phyloP scores from a whole-genome alignment of 2,329 filamentous ascomycete species.

The Penicillium sp. region DNA sequence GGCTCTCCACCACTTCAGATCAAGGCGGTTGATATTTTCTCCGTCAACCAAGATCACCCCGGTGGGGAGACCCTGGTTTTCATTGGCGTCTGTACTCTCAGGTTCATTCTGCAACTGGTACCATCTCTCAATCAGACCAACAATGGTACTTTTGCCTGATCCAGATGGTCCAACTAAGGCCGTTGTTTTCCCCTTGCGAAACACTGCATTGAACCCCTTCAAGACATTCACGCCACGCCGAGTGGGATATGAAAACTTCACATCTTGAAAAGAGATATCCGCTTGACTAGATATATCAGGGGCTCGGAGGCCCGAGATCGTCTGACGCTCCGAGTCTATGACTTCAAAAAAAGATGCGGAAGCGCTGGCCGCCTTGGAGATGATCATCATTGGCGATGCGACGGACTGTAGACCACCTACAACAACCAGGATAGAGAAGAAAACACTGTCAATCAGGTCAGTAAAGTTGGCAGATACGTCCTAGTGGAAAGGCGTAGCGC shows the following conservation, averaged over 20 bases:
- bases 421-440: constrained; percentile 36
- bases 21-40: constrained; percentile 43
- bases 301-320: background rate
- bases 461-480: no score
- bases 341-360: constrained; percentile 33
- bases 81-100: no score
- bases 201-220: background rate
- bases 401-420: constrained; percentile 28
- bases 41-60: constrained; percentile 57
- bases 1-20: constrained; percentile 61
- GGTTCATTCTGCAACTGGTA: constrained; percentile 30
- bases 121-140: constrained; percentile 45
- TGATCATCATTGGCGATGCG: constrained; percentile 34
- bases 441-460: constrained; percentile 23
- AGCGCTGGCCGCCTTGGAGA: constrained; percentile 36
- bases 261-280: background rate
- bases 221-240: background rate
- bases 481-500: background rate
- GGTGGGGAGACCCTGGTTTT: constrained; percentile 1
- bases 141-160: constrained; percentile 48
- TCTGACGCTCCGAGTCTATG: constrained; percentile 26
- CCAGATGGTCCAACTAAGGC: constrained; percentile 49
- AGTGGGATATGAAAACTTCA: background rate
- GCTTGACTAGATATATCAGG: background rate
- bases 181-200: constrained; percentile 31